Percentiles rank a stretch among this genome's conserved stretches.
Conservation (phyloP, 108 stramenopile species). For the Cyclotella cryptica region DNA sequence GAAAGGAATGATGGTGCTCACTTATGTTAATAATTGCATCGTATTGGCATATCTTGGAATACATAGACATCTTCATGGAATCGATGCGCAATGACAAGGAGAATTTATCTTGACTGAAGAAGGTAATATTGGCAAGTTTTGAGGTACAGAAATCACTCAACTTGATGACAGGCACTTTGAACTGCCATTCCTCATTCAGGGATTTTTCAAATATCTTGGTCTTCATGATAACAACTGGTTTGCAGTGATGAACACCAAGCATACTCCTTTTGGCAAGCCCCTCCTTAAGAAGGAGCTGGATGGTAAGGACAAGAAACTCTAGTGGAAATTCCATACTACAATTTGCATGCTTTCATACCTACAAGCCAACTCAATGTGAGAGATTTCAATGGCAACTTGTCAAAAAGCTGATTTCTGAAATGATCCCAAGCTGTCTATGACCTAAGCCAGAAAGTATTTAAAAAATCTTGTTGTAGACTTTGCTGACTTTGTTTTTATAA, state of each 20-base stretch:
- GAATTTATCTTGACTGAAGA: constrained; percentile 28
- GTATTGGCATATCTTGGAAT: constrained; percentile 24
- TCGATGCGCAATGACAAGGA: constrained; percentile 24
- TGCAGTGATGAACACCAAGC: background rate
- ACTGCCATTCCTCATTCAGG: constrained; percentile 55
- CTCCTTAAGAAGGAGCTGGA: constrained; percentile 12
- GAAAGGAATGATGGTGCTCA: constrained; percentile 3
- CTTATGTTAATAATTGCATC: constrained; percentile 49
- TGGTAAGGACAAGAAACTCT: background rate
- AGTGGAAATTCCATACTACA: too few species aligned
- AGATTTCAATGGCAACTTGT: constrained; percentile 55
- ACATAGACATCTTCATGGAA: constrained; percentile 43
- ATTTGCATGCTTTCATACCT: constrained; percentile 65
- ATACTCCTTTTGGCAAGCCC: constrained; percentile 18
- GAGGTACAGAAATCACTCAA: constrained; percentile 51
- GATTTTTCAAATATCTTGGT: constrained; percentile 28
- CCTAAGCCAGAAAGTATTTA: too few species aligned
- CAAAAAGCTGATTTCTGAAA: constrained; percentile 52
- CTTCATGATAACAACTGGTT: background rate
- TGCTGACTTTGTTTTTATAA: too few species aligned
- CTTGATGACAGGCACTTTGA: constrained; percentile 38
- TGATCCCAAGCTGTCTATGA: constrained; percentile 47
- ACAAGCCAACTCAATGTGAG: constrained; percentile 51
- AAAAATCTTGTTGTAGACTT: too few species aligned
- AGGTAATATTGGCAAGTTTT: constrained; percentile 64